phyloP scores from a whole-genome alignment of 73 alveolate species.

The Paramecium pentaurelia region DNA sequence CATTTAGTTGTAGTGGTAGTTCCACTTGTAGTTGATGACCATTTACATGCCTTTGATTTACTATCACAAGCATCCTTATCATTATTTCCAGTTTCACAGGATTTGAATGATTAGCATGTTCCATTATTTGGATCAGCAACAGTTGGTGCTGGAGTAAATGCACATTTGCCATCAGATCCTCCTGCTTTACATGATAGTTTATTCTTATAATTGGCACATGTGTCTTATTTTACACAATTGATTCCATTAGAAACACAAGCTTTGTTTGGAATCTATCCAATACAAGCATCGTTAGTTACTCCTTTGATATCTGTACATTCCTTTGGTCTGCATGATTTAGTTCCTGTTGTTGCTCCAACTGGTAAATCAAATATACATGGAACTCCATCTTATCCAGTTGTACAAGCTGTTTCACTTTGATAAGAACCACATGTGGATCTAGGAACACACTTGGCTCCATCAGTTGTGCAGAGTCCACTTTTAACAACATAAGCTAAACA shows the following conservation, averaged over 20 bases:
- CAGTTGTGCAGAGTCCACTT: not conserved
- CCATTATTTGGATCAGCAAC: conserved; percentile 19
- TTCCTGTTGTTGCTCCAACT: conserved; percentile 13
- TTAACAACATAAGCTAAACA: not conserved
- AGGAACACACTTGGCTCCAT: conserved; percentile 22
- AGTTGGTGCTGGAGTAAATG: conserved; percentile 27
- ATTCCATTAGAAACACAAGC: conserved; percentile 46
- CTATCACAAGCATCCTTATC: not conserved
- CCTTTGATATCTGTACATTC: not conserved
- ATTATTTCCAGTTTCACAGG: not conserved
- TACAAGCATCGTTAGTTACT: not conserved
- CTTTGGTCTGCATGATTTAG: conserved; percentile 20
- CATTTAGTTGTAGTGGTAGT: conserved; percentile 3
- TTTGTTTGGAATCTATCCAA: not conserved
- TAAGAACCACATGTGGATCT: not conserved
- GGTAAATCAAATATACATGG: not conserved
- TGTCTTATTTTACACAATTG: not conserved
- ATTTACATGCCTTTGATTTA: not conserved
- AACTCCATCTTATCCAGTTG: conserved; percentile 14
- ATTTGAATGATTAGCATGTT: not conserved
- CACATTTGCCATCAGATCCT: conserved; percentile 27
- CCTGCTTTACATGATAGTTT: conserved; percentile 14
- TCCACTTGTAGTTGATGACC: not conserved
- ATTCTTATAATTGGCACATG: not conserved
- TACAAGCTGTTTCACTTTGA: not conserved